Base-by-base conservation (phyloP, 805 yeast genomes). In the Pichia pseudocactophila region DNA sequence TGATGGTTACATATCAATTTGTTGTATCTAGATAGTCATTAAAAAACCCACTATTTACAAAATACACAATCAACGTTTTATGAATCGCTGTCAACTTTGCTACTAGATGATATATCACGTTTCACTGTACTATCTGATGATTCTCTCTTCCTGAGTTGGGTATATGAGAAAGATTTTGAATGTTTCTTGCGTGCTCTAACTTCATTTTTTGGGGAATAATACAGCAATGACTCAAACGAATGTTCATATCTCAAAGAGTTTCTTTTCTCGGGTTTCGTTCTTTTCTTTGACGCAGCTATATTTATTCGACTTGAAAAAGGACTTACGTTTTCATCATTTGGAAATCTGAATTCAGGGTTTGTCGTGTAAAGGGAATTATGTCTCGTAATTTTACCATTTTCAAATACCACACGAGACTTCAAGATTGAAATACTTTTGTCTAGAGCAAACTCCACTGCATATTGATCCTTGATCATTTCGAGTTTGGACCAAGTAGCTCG, bases 401-500 rank as follows among this genome's bases (percentile, higher is more conserved):
- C 48, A 38, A 70, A 63, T 16, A 82, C 73, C 22, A 80, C 64
- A 47, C 82, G 67, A 7, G 84, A 79, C 49, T 87, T 70, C 42
- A 88, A 59, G 8, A 62, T 56, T n/a, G 80, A 69, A 8, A 92
- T 87, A 8, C 92, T 82, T 45, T 72, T 73, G 59, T 90, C 97
- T 33, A 90, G 65, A 0, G 88, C 82, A 59, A 90, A 81, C 56
- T 90, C 98, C 27, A 88, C 76, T 0, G 92, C 80, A 61, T 96
- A 88, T 56, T 87, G 96, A 58, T 92, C 90, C 50, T 80, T 73
- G 37, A 90, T 86, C 35, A 89, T 71, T 2, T 95, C 76, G 4
- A 92, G 61, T 55, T 86, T 85, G 0, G 96, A 95, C 97, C 97
- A 90, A 0, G 96, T 81, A 0, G 96, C 90, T 44, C 85, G 67